Evolutionary conservation across 2,329 filamentous ascomycete genomes (phyloP).

Genomic region (Seiridium unicorne): DNA sequence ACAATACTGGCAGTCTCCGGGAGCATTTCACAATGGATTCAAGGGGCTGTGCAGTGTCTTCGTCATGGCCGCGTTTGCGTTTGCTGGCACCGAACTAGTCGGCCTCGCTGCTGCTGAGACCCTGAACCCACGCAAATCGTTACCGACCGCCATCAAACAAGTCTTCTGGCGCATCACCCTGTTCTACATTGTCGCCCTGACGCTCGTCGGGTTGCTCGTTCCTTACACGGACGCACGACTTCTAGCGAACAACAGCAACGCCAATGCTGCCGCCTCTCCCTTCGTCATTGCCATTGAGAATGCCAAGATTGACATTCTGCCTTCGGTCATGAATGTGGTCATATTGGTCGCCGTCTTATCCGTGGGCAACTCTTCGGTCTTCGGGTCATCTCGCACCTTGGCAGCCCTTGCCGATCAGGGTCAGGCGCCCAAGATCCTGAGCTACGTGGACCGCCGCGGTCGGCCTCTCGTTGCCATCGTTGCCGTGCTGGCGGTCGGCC

Average conservation of each 20-base stretch:
- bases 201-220: conserved; percentile 38
- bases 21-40: conserved; percentile 82
- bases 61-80: conserved; percentile 46
- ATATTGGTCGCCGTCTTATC: conserved; percentile 89
- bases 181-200: conserved; percentile 66
- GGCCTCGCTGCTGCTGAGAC: conserved; percentile 54
- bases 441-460: conserved; percentile 80
- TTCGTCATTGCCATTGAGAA: conserved; percentile 86
- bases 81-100: conserved; percentile 43
- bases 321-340: conserved; percentile 89
- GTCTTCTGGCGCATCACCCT: conserved; percentile 67
- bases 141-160: conserved; percentile 65
- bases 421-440: conserved; percentile 74
- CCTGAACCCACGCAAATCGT: conserved; percentile 57
- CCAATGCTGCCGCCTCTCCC: conserved; percentile 54
- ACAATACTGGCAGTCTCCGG: conserved; percentile 72
- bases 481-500: conserved; percentile 64
- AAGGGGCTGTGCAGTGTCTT: conserved; percentile 71
- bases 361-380: conserved; percentile 89
- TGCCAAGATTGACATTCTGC: conserved; percentile 74
- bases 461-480: conserved; percentile 74
- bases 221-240: conserved; percentile 30
- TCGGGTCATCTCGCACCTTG: conserved; percentile 86
- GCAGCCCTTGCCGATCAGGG: conserved; percentile 86
- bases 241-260: conserved; percentile 25